Evolutionary conservation across 169 alveolate genomes (phyloP).

Genomic region (Eimeria acervulina): DNA sequence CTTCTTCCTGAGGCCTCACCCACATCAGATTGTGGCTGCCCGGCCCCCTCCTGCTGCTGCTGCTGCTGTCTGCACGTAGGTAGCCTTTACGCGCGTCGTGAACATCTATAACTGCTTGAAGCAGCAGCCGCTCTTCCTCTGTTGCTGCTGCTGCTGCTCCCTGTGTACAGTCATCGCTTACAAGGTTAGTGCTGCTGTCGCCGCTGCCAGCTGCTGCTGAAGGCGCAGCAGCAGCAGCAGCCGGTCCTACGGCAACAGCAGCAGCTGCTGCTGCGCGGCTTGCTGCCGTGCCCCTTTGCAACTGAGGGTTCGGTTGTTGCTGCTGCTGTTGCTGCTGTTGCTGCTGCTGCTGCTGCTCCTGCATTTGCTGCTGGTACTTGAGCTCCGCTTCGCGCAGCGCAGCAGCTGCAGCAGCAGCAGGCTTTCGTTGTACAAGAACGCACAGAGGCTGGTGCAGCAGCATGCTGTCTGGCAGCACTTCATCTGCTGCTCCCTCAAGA

Average conservation of each 20-base stretch:
- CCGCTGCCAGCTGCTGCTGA: neutral
- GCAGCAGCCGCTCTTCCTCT: constrained; percentile 68
- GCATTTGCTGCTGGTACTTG: constrained; percentile 5
- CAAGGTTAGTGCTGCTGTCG: constrained; percentile 5
- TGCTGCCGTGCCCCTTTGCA: neutral
- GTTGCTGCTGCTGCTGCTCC: constrained; percentile 55
- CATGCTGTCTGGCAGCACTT: constrained; percentile 39
- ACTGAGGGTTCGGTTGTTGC: neutral
- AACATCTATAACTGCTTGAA: constrained; percentile 47
- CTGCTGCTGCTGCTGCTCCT: constrained; percentile 34
- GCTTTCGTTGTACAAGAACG: constrained; percentile 53
- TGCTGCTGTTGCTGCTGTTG: neutral
- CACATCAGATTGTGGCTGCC: constrained; percentile 64
- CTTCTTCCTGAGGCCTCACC: constrained; percentile 41
- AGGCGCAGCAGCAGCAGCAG: neutral
- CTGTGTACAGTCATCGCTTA: too few relatives aligned
- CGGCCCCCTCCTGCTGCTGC: constrained; percentile 45
- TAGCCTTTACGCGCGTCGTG: constrained; percentile 35
- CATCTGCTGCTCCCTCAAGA: constrained; percentile 45
- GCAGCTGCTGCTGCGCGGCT: constrained; percentile 50
- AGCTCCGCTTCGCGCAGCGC: constrained; percentile 31
- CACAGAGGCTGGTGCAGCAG: constrained; percentile 68
- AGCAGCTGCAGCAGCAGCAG: constrained; percentile 70
- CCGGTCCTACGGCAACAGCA: neutral
- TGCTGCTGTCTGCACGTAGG: constrained; percentile 40